Conservation (phyloP, 305 asterid genomes). For the Lippia alba region DNA sequence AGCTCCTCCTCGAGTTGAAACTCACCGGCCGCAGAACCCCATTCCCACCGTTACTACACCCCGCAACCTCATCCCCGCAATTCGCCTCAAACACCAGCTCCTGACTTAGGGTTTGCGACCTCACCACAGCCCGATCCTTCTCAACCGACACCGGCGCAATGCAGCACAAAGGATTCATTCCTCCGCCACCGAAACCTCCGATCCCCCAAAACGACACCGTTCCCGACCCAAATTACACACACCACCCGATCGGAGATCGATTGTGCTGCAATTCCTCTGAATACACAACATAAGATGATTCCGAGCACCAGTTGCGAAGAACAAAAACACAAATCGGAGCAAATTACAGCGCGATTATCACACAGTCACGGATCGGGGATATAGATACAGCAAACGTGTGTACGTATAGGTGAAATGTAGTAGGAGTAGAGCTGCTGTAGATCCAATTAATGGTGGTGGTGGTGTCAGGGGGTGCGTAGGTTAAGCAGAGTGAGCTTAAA, state of each 20-base stretch:
- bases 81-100: constrained; percentile 52
- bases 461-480: constrained; percentile 50
- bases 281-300: not conserved
- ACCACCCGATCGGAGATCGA: constrained; percentile 72
- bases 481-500: constrained; percentile 40
- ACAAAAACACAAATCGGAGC: not conserved
- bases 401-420: constrained; percentile 33
- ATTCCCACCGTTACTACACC: constrained; percentile 32
- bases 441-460: constrained; percentile 46
- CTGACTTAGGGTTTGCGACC: constrained; percentile 65
- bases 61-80: constrained; percentile 31
- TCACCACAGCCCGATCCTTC: constrained; percentile 77
- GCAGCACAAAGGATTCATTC: constrained; percentile 99
- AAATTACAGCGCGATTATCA: not conserved
- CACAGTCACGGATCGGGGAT: constrained; percentile 1
- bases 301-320: not conserved
- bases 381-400: constrained; percentile 22
- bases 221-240: constrained; percentile 17
- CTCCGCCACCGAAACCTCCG: constrained; percentile 36
- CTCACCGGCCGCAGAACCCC: constrained; percentile 51
- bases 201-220: constrained; percentile 46
- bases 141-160: constrained; percentile 99
- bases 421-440: constrained; percentile 28
- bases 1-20: constrained; percentile 70
- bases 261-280: constrained; percentile 28